Base-by-base conservation (phyloP, 1,284 basidiomycete species). In the Apiotrichum sp. region DNA sequence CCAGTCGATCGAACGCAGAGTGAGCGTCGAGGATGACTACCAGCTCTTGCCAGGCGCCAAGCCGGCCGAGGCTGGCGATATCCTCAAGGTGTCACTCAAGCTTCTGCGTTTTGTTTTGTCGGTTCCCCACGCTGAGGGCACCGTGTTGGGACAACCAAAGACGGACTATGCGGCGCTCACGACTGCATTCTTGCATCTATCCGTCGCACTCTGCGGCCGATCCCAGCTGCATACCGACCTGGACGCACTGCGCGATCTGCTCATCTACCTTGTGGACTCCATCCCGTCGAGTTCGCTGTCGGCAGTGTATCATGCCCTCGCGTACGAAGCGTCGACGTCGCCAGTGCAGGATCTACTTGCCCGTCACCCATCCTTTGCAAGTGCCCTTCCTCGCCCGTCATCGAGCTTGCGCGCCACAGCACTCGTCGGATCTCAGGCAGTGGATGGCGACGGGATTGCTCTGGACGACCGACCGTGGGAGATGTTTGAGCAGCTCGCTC, bases 391-490 rank as follows among this genome's bases (percentile, higher is more conserved):
- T 0, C 53, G 60, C 11, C 51, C 62, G 4, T 59, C 65, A 11
- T 61, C 69, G 4, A 36, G 57, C 1, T 59, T 58, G 29, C 61
- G 70, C 14, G 62, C 66, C 3, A 67, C 69, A 55, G 63, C 64
- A 0, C 56, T 73, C n/a, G 36, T 53, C 9, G 57, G 56, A 14
- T 53, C 61, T 10, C 56, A 56, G 40, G 47, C 50, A 4, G 52
- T 59, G 29, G 62, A 64, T 10, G 51, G 45, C 34, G 56, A 54
- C 31, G 58, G 53, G 1, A 43, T 70, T 3, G 49, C 64, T 2
- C 64, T 73, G 31, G 73, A 75, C 43, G 73, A 75, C 52, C 60
- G 72, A 9, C 67, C 66, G n/a, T 75, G 73, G 73, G 73, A 75
- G 61, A 58, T 71, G 59, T 66, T 71, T 29, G 72, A 75, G 52